phyloP scores from a whole-genome alignment of 2,329 filamentous ascomycete species.

The Parastagonospora avenae region DNA sequence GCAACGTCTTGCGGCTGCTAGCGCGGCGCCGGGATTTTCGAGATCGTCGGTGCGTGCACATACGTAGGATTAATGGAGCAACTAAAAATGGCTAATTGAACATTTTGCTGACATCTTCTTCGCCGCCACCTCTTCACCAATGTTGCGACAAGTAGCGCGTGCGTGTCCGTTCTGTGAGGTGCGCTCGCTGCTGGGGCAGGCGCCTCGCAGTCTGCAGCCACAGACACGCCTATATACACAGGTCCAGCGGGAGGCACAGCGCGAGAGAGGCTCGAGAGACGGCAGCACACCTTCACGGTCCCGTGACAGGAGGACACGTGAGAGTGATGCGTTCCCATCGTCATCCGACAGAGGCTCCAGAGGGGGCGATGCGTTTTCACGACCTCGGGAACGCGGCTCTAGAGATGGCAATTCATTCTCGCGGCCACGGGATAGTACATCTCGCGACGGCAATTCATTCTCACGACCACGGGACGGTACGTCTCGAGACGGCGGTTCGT shows the following conservation, averaged over 20 bases:
- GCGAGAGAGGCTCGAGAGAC: conserved; percentile 5
- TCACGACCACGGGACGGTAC: conserved; percentile 3
- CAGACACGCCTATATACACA: conserved; percentile 47
- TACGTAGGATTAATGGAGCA: background rate
- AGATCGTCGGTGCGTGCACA: no score
- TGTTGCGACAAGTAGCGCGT: conserved; percentile 38
- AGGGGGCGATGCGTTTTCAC: no score
- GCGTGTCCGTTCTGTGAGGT: conserved; percentile 53
- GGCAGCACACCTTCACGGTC: conserved; percentile 2
- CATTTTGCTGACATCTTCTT: no score
- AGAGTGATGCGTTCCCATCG: no score
- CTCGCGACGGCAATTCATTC: no score
- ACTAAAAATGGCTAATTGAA: background rate
- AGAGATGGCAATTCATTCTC: no score
- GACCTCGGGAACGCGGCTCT: no score
- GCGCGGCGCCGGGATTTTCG: no score
- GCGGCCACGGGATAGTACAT: no score
- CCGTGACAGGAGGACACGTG: no score
- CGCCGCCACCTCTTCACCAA: conserved; percentile 12
- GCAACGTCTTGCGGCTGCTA: no score
- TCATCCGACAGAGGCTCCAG: no score
- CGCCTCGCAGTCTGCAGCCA: conserved; percentile 31
- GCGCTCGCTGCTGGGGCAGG: conserved; percentile 27
- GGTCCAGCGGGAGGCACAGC: conserved; percentile 20
- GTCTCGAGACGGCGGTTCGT: conserved; percentile 5